Base-by-base conservation (phyloP, 176 grass and related monocot species). In the Tillandsia leiboldiana region DNA sequence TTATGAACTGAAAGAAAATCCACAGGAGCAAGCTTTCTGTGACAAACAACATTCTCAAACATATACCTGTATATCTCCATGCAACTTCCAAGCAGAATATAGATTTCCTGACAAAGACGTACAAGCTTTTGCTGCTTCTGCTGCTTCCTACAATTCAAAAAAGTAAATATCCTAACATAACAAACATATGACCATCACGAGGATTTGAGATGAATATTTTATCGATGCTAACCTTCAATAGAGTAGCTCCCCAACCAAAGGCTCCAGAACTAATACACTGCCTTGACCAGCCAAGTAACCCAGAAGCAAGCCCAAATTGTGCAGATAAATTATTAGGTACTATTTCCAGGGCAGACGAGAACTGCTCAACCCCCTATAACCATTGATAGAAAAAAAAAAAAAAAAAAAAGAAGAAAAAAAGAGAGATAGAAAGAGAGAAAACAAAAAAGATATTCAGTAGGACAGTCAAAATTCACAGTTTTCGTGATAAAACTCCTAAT, bases 1-100 rank as follows among this genome's bases (percentile, higher is more conserved):
- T 50, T 17, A 47, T 59, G 26, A 71, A 29, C 51, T 72, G 33
- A 71, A 68, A 26, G 80, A 76, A 56, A 56, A 56, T 56, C 7
- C 6, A 56, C 12, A 56, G 1, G 53, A 8, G 13, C 51, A 53
- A 29, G 52, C 29, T 50, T 59, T 10, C 14, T 23, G 12, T 73
- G 50, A 64, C 48, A 1, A 12, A 27, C 24, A 48, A 70, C 12
- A n/a, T 26, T 52, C 26, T 57, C 15, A 4, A 11, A 24, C 8
- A 49, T 50, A 59, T 69, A 77, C 75, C 65, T 77, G 65, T n/a
- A 91, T 80, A 78, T 97, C 89, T 51, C 81, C 93, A 66, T 89
- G 80, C 77, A 97, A 81, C 73, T 97, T 97, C 93, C 89, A 97
- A 83, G 85, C 74, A 74, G 83, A 97, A 73, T 79, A 97, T 73